Conservation (phyloP, 352 stramenopile species). For the Phytophthora crassamura region DNA sequence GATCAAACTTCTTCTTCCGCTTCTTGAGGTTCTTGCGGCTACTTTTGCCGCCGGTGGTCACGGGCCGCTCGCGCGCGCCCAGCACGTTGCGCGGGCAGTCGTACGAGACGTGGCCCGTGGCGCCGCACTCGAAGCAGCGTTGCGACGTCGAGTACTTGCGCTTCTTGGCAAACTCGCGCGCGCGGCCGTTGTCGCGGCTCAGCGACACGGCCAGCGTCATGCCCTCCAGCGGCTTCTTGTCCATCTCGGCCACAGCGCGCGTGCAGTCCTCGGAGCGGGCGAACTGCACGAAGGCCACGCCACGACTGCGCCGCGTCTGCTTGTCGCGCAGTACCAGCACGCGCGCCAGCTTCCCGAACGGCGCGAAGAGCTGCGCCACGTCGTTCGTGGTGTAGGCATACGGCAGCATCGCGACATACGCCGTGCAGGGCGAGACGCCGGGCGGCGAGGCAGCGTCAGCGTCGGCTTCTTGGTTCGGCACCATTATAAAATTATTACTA, state of each 20-base stretch:
- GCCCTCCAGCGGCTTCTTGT: constrained; percentile 67
- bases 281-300: constrained; percentile 90
- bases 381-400: constrained; percentile 90
- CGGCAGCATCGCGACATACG: constrained; percentile 90
- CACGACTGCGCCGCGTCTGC: constrained; percentile 71
- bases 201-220: constrained; percentile 71
- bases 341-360: constrained; percentile 76
- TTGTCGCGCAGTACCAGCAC: constrained; percentile 83
- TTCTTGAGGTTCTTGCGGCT: constrained; percentile 64
- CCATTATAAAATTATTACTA: neutral
- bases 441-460: neutral
- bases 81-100: constrained; percentile 87
- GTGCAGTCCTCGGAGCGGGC: constrained; percentile 67
- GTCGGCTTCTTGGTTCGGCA: constrained; percentile 6
- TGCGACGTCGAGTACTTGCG: constrained; percentile 70
- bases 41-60: constrained; percentile 46
- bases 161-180: constrained; percentile 81
- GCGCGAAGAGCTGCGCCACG: constrained; percentile 84
- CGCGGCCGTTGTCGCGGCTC: constrained; percentile 82
- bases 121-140: constrained; percentile 88
- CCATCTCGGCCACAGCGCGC: constrained; percentile 58
- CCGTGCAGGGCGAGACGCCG: constrained; percentile 50
- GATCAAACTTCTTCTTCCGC: constrained; percentile 73
- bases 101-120: constrained; percentile 82
- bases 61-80: constrained; percentile 68